Evolutionary conservation across 257 asterid genomes (phyloP).

Genomic region (Solanum pennellii): DNA sequence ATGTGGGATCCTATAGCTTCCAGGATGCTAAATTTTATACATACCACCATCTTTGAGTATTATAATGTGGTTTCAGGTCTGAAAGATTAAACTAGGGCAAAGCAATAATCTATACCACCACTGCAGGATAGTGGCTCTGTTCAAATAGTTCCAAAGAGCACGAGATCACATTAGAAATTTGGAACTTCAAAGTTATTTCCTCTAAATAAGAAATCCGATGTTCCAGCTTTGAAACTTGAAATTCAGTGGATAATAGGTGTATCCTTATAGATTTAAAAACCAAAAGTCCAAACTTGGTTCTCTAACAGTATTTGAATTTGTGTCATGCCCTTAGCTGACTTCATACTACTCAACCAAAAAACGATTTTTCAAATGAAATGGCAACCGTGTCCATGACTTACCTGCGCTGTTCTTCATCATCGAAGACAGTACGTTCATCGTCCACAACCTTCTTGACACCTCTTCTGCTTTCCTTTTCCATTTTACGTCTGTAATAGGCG

Average conservation of each 20-base stretch:
- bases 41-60: not conserved
- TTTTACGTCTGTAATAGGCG: constrained; percentile 46
- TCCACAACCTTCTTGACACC: constrained; percentile 40
- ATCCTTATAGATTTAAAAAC: not conserved
- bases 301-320: not conserved
- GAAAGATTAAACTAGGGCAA: not conserved
- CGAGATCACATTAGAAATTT: not conserved
- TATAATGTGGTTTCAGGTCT: not conserved
- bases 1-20: not conserved
- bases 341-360: not conserved
- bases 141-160: not conserved
- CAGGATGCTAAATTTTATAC: not conserved
- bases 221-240: not conserved
- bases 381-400: constrained; percentile 1
- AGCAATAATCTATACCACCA: not conserved
- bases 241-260: not conserved
- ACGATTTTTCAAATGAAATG: not conserved
- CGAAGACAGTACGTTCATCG: constrained; percentile 68
- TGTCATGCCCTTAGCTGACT: not conserved
- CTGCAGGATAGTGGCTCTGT: not conserved
- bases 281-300: not conserved
- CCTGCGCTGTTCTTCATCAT: constrained; percentile 96
- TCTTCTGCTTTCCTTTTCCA: constrained; percentile 65
- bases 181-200: not conserved
- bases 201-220: not conserved